Evolutionary conservation across 768 basidiomycete species (phyloP).

Genomic region (Dendrothele bispora): DNA sequence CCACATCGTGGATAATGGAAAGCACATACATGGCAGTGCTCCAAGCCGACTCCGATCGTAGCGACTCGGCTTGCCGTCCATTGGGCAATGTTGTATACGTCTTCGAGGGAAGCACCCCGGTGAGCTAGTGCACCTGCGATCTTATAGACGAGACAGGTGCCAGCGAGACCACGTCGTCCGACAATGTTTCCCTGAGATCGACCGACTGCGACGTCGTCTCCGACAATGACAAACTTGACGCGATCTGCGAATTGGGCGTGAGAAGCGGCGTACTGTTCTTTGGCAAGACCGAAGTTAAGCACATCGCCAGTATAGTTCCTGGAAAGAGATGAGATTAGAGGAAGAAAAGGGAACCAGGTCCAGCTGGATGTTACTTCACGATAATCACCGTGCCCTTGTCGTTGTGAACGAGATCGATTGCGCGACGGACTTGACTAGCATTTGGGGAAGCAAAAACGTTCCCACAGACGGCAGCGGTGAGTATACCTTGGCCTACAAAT

Average conservation of each 20-base stretch:
- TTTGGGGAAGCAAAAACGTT: constrained; percentile 91
- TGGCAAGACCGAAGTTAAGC: constrained; percentile 88
- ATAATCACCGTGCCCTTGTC: constrained; percentile 54
- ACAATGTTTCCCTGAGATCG: constrained; percentile 80
- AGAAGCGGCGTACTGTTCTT: constrained; percentile 75
- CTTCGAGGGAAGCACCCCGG: constrained; percentile 63
- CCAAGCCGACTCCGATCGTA: constrained; percentile 85
- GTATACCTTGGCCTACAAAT: constrained; percentile 83
- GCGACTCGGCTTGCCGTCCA: constrained; percentile 67
- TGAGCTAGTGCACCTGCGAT: constrained; percentile 82
- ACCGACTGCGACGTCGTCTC: constrained; percentile 89
- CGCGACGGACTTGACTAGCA: constrained; percentile 78
- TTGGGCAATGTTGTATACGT: constrained; percentile 66
- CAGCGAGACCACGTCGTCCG: constrained; percentile 81
- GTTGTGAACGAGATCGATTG: constrained; percentile 73
- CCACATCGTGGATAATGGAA: no score
- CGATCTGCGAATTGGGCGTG: constrained; percentile 66
- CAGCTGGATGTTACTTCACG: background rate
- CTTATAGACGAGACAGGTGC: constrained; percentile 85
- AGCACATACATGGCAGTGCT: constrained; percentile 82
- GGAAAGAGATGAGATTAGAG: constrained; percentile 5
- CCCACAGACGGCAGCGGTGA: constrained; percentile 83
- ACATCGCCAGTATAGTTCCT: constrained; percentile 92
- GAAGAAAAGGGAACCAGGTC: background rate
- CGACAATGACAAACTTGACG: constrained; percentile 80